Evolutionary conservation across 371 early-diverging fungal genomes (phyloP).

Genomic region (Coemansia sp.): DNA sequence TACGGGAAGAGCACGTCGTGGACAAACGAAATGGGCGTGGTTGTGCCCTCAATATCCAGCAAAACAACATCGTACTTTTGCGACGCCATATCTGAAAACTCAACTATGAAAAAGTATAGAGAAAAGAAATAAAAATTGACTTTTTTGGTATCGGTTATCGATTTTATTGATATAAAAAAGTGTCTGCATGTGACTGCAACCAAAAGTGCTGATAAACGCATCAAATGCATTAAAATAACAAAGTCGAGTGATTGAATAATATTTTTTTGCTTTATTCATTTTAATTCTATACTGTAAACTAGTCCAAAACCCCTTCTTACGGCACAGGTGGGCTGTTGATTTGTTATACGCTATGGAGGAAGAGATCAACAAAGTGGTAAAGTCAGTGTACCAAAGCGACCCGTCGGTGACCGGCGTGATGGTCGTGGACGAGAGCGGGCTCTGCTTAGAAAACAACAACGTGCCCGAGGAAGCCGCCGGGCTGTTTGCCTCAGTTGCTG

Average conservation of each 20-base stretch:
- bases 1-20: constrained; percentile 89
- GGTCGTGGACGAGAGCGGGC: constrained; percentile 39
- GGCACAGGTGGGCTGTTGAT: too few relatives aligned
- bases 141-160: not conserved
- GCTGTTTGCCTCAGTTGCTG: constrained; percentile 33
- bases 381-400: constrained; percentile 31
- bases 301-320: not conserved
- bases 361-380: constrained; percentile 24
- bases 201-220: not conserved
- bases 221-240: not conserved
- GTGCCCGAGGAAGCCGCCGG: constrained; percentile 43
- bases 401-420: constrained; percentile 21
- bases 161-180: not conserved
- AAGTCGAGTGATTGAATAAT: not conserved
- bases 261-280: not conserved
- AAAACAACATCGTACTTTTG: constrained; percentile 48
- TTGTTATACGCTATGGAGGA: constrained; percentile 22
- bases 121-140: not conserved
- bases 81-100: not conserved
- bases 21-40: constrained; percentile 95
- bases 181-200: not conserved
- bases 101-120: not conserved
- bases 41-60: constrained; percentile 93
- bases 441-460: constrained; percentile 33
- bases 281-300: not conserved